Evolutionary conservation across 2,329 filamentous ascomycete genomes (phyloP).

Genomic region (Metarhizium humberi): DNA sequence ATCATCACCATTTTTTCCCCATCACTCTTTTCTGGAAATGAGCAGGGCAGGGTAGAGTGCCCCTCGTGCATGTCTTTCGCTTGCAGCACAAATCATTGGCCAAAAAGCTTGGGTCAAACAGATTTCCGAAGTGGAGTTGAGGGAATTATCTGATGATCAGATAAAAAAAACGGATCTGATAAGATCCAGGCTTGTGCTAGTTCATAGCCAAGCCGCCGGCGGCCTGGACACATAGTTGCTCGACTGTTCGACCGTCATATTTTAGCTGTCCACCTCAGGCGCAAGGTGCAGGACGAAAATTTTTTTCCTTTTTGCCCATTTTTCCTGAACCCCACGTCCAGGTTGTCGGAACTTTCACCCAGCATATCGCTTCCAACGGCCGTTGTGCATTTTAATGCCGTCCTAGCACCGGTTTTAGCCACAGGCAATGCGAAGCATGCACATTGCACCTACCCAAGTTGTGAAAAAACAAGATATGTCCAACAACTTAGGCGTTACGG

Average conservation of each 20-base stretch:
- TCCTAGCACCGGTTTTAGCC: no score
- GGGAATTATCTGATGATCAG: slow-evolving; percentile 46
- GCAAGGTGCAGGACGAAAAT: slow-evolving; percentile 1
- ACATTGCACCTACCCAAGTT: no score
- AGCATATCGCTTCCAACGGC: no score
- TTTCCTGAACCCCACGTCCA: background rate
- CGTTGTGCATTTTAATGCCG: background rate
- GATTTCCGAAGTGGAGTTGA: slow-evolving; percentile 22
- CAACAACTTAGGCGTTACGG: no score
- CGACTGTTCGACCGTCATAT: background rate
- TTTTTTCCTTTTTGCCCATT: background rate
- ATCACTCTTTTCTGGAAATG: no score
- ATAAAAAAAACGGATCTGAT: slow-evolving; percentile 36
- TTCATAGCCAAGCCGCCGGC: slow-evolving; percentile 4
- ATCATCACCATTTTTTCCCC: background rate
- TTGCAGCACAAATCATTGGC: background rate
- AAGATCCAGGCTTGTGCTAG: slow-evolving; percentile 21
- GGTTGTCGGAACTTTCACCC: background rate
- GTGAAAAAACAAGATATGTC: no score
- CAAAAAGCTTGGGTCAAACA: background rate
- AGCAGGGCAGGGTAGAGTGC: no score
- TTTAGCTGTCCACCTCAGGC: background rate
- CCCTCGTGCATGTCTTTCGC: background rate
- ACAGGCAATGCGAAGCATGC: no score
- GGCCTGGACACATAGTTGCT: background rate